Conservation (phyloP, 192 early-diverging fungal species). For the Funneliformis geosporum region DNA sequence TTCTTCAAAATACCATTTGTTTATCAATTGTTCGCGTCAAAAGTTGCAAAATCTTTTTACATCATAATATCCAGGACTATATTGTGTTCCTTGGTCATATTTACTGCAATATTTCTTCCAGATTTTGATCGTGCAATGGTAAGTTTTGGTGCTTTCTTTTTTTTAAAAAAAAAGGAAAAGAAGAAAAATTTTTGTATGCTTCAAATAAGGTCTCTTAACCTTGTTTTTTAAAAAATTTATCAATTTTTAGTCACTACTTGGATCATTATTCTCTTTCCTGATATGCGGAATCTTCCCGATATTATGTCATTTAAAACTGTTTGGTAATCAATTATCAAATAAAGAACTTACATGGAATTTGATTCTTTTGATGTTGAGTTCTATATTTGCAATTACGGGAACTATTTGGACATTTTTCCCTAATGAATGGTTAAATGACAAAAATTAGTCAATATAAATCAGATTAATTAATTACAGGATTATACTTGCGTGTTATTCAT, state of each 20-base stretch:
- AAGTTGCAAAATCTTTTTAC: not conserved
- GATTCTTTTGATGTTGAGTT: not conserved
- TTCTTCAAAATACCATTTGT: not conserved
- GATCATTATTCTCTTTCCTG: constrained; percentile 23
- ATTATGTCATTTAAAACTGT: constrained; percentile 19
- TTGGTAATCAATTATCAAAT: constrained; percentile 5
- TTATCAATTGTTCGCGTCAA: not conserved
- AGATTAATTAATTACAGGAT: no score
- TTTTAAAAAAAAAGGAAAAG: no score
- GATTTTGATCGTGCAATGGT: constrained; percentile 26
- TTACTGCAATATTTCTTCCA: constrained; percentile 5
- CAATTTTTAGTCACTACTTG: constrained; percentile 16
- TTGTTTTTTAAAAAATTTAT: not conserved
- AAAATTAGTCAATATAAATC: not conserved
- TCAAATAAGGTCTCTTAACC: no score
- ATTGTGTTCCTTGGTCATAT: not conserved
- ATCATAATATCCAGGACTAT: not conserved
- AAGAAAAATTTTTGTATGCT: no score
- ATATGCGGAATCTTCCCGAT: constrained; percentile 22
- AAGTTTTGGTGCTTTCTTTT: not conserved
- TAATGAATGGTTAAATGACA: not conserved
- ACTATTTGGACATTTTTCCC: constrained; percentile 29
- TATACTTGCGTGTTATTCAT: no score
- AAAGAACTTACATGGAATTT: constrained; percentile 1
- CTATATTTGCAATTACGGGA: constrained; percentile 8